Base-by-base conservation (phyloP, 768 basidiomycete species). In the Dioszegia crocea region DNA sequence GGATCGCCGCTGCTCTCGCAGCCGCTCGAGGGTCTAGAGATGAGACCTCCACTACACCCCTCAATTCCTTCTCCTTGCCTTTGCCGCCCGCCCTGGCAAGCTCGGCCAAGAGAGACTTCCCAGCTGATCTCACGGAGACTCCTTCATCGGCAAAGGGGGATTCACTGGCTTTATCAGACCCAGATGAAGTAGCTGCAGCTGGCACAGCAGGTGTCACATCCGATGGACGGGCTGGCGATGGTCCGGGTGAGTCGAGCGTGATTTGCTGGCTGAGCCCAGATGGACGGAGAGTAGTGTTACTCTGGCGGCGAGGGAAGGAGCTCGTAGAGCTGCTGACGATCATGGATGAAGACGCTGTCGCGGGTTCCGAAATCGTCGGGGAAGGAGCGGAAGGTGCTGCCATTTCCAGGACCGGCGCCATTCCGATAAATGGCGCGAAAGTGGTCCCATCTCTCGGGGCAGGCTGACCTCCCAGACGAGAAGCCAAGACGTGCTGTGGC, bases 1-100 rank as follows among this genome's bases (percentile, higher is more conserved):
- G 80, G 59, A 96, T 92, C 0, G 92, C 92, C 31, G 89, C 91
- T n/a, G 91, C 92, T 47, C 89, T 80, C 1, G 91, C 92, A 45
- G 92, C 92, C 17, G 89, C 89, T 59, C 82, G 81, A 1, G 92
- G 88, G 75, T 94, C 88, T 21, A 84, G 83, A 59, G 88, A 90
- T 2, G 86, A 86, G 61, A 94, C 88, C 78, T 88, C 87, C 63
- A 96, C 84, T 4, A 93, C 79, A n/a, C 83, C 39, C 16, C 26
- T 41, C 26, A 53, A 26, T n/a, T 53, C 83, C 14, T 79, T 76
- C 39, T 66, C 52, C 29, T 57, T 64, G 3, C 60, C 60, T 33
- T 70, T 56, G 1, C 44, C 62, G 2, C 51, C 52, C 16, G 57
- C 57, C 3, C 46, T 26, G 11, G 49, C 57, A 14, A 63, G 14